Evolutionary conservation across 306 rosid species (phyloP), one percentile per base, ranked within the genome.

Genomic region (Crotalaria pallida): DNA sequence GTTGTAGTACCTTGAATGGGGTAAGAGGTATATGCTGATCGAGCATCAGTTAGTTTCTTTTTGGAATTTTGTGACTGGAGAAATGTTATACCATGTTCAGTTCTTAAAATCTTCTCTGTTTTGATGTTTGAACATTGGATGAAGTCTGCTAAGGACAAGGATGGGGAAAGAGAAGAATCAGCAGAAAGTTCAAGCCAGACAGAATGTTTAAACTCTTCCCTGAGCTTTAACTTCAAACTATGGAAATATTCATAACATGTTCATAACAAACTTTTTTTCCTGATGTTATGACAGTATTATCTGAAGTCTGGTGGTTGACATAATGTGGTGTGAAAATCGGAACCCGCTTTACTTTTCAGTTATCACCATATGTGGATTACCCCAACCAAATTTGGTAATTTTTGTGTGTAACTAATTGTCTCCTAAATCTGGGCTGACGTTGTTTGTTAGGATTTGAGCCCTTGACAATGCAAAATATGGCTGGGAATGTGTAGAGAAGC

Each of bases 291-390:
- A 76, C 92, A 94, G 99, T 94, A 79, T 73, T 87, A 91, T 78
- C 85, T 75, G 71, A 88, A 83, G 58, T 84, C 94, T 5, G 99
- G 97, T n/a, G 99, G 99, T 24, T 91, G 99, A n/a, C n/a, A n/a
- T n/a, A n/a, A n/a, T n/a, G n/a, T n/a, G n/a, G n/a, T n/a, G n/a
- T n/a, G n/a, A n/a, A n/a, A n/a, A n/a, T n/a, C n/a, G n/a, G n/a
- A n/a, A n/a, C n/a, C n/a, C n/a, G n/a, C n/a, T n/a, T n/a, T n/a
- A n/a, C n/a, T n/a, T n/a, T n/a, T n/a, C n/a, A n/a, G n/a, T n/a
- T n/a, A n/a, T n/a, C n/a, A n/a, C n/a, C n/a, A n/a, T n/a, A n/a
- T n/a, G n/a, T n/a, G n/a, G n/a, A n/a, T n/a, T n/a, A n/a, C n/a
- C n/a, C n/a, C n/a, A n/a, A n/a, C n/a, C n/a, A n/a, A n/a, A n/a